Evolutionary conservation across 257 asterid genomes (phyloP), one percentile per base, ranked within the genome.

Genomic region (Osmanthus fragrans): DNA sequence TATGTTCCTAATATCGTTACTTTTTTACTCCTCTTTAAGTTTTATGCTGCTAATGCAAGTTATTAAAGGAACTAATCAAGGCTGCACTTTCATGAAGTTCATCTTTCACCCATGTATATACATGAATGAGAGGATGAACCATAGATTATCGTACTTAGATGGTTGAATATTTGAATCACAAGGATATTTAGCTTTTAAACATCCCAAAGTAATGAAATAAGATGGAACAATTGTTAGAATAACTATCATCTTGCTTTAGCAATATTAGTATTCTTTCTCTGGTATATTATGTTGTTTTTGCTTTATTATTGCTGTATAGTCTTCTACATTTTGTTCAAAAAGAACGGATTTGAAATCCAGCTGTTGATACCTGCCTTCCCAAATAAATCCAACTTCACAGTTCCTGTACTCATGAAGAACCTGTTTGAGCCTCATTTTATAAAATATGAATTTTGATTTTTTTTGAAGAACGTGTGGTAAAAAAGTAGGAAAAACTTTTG

Each of bases 1-100:
- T 95, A 87, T 84, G 99, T 86, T 77, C 33, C 75, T 70, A 7
- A 33, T 64, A 23, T 77, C 71, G 25, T 68, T 71, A 27, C 74
- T 47, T 76, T 69, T 69, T 77, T 47, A 30, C 56, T 54, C 32
- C 34, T 70, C 15, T 27, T 33, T 29, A 27, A 76, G 10, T 66
- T 30, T 45, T 78, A 15, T 54, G 29, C 63, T 42, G 68, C 34
- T 36, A 12, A 42, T 19, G 13, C 72, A 70, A 10, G 76, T 45
- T 77, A 73, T 21, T 27, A 45, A 15, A 65, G 39, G 67, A 73
- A 47, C 49, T 45, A 34, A 42, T 16, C 30, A 25, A 72, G 36
- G 34, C 77, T 34, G n/a, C 18, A 8, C 15, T 60, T 60, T 60
- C 32, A 60, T 60, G 32, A 60, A 60, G 33, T 60, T 60, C 5